Evolutionary conservation across 2,329 filamentous ascomycete genomes (phyloP).

Genomic region (Epicoccum nigrum): DNA sequence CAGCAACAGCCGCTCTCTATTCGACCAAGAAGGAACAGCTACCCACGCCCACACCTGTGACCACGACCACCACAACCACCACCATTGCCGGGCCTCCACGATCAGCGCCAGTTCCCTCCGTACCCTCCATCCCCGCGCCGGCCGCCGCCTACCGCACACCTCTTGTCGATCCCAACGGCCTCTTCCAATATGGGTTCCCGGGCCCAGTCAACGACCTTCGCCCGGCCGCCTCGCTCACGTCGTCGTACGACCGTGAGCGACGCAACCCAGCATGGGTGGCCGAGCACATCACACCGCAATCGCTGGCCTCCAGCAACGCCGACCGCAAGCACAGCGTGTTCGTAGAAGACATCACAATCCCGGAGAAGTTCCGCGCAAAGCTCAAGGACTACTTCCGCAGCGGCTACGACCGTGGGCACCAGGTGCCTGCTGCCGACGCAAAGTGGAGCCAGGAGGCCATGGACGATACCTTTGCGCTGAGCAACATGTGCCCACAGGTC

Average conservation of each 20-base stretch:
- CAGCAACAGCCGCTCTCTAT: conserved; percentile 55
- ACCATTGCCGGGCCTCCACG: conserved; percentile 37
- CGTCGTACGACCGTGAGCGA: conserved; percentile 86
- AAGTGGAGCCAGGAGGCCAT: conserved; percentile 95
- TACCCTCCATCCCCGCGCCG: conserved; percentile 36
- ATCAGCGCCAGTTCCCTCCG: conserved; percentile 29
- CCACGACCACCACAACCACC: conserved; percentile 44
- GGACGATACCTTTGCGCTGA: conserved; percentile 91
- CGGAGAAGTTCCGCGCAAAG: conserved; percentile 84
- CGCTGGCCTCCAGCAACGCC: conserved; percentile 73
- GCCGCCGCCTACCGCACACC: conserved; percentile 29
- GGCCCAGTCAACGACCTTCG: conserved; percentile 87
- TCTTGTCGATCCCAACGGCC: conserved; percentile 57
- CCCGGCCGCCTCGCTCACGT: conserved; percentile 76
- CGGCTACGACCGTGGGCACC: conserved; percentile 94
- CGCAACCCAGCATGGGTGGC: conserved; percentile 91
- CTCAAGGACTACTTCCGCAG: conserved; percentile 94
- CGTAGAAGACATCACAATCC: conserved; percentile 78
- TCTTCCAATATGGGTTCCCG: conserved; percentile 75
- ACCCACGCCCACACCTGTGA: conserved; percentile 35
- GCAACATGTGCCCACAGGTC: conserved; percentile 98
- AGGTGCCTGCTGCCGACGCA: conserved; percentile 93
- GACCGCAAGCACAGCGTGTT: conserved; percentile 87
- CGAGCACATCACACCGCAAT: conserved; percentile 93
- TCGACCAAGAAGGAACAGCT: conserved; percentile 42